Base-by-base conservation (phyloP, 2,329 filamentous ascomycete genomes). In the Orbilia oligospora region DNA sequence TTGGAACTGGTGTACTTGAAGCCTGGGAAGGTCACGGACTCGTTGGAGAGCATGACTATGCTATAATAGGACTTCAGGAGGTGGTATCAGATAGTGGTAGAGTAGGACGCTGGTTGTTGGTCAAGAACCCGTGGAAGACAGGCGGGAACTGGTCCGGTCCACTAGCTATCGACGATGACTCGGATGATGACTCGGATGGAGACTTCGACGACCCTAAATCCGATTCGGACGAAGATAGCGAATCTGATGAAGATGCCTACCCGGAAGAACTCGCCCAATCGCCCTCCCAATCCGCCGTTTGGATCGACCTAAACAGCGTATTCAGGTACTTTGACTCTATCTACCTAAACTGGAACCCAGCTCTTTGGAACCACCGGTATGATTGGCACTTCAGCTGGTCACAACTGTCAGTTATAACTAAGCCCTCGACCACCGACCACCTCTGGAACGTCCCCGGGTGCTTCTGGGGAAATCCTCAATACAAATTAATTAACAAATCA, bases 51-150 rank as follows among this genome's bases (percentile, higher is more conserved):
- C 96, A 99, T 84, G 95, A 97, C 83, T 99, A 99, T 84, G 94
- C 94, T 1, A 90, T 99, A 2, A 87, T 98, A 66, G 91, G 96
- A 76, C 87, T 99, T 83, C 89, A 88, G 81, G 90, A 92, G 78
- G 70, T 79, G 2, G 58, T 70, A 14, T 72, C 68, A 9, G 86
- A 87, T 27, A 82, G 87, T 1, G 87, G 88, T 3, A 88, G 88
- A 0, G 61, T 63, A 18, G 89, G 89, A 79, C 89, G 90, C 24
- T 88, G 91, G 65, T 86, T 98, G 65, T 87, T 97, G 0, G 88
- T 99, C 80, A 99, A 99, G 85, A 99, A 99, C 82, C 96, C 96
- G 1, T 99, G 96, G 96, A 92, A 92, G 65, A 91, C 94, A 82
- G 93, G 93, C 2, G 90, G 91, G 51, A 88, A 90, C 5, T 94